Conservation (phyloP, 805 yeast species). For the Spathaspora passalidarum region DNA sequence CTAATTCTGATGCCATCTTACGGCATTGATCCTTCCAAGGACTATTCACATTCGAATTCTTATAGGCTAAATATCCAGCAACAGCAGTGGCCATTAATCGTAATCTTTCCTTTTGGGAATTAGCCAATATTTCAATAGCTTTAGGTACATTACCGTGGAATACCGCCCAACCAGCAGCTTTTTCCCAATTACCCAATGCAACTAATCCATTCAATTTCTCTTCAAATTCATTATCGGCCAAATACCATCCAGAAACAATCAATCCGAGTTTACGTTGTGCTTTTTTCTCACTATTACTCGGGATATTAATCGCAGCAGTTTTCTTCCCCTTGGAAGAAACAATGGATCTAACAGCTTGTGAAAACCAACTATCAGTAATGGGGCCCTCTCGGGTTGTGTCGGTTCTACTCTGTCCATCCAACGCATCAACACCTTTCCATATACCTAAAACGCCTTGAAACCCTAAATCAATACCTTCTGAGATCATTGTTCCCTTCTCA, state of each 20-base stretch:
- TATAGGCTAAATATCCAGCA: constrained; percentile 79
- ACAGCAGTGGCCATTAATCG: constrained; percentile 88
- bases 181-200: constrained; percentile 60
- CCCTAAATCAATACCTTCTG: constrained; percentile 73
- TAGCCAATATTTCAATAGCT: constrained; percentile 75
- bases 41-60: constrained; percentile 55
- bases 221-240: constrained; percentile 72
- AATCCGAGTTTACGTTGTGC: constrained; percentile 75
- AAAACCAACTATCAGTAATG: constrained; percentile 38
- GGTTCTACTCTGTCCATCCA: constrained; percentile 43
- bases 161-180: constrained; percentile 98
- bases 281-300: constrained; percentile 47
- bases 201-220: constrained; percentile 58
- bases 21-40: constrained; percentile 95
- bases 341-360: constrained; percentile 51
- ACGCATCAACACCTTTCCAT: constrained; percentile 72
- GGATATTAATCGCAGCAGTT: constrained; percentile 44
- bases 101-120: constrained; percentile 68
- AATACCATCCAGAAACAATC: constrained; percentile 88
- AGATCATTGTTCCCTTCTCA: constrained; percentile 62
- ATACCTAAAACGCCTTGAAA: constrained; percentile 86
- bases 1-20: constrained; percentile 79
- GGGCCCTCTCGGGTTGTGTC: constrained; percentile 21
- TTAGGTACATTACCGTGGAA: constrained; percentile 84
- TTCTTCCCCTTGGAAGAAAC: constrained; percentile 47